A percentile compares a stretch with the other conserved stretches of the same genome.
Evolutionary conservation across 805 yeast species (phyloP).

Genomic region (Isabelozyma gotoi): DNA sequence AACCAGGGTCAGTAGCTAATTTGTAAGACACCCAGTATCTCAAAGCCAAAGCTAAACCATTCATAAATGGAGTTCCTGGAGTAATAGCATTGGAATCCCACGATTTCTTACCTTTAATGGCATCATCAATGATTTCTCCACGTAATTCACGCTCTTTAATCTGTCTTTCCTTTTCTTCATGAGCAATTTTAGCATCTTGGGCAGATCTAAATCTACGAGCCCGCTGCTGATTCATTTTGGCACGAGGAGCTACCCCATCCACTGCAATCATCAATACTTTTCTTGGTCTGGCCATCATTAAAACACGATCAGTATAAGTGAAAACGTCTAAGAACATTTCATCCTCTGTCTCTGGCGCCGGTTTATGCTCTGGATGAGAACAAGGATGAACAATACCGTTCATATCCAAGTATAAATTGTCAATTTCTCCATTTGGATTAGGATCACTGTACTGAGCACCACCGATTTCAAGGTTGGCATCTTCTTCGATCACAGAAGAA

Average conservation of each 20-base stretch:
- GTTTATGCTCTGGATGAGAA: constrained; percentile 95
- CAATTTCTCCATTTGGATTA: constrained; percentile 95
- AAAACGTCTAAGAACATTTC: constrained; percentile 95
- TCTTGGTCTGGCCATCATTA: constrained; percentile 92
- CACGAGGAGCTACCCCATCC: constrained; percentile 99
- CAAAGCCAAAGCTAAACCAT: constrained; percentile 74
- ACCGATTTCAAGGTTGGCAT: constrained; percentile 56
- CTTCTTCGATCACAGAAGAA: constrained; percentile 83
- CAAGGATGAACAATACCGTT: constrained; percentile 99
- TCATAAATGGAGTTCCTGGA: constrained; percentile 99
- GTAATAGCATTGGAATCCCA: constrained; percentile 98
- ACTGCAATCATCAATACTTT: constrained; percentile 93
- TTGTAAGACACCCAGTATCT: constrained; percentile 93
- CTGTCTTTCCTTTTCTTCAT: constrained; percentile 65
- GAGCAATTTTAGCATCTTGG: constrained; percentile 78
- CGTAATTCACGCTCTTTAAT: constrained; percentile 56
- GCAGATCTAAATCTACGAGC: constrained; percentile 92
- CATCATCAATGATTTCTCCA: constrained; percentile 76
- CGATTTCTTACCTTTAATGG: constrained; percentile 68
- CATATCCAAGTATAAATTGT: constrained; percentile 93
- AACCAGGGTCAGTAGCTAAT: constrained; percentile 84
- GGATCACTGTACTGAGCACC: constrained; percentile 71
- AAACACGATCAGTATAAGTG: constrained; percentile 86
- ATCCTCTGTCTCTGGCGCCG: constrained; percentile 94
- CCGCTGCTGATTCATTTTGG: constrained; percentile 96